A percentile compares a stretch with the other conserved stretches of the same genome.
Evolutionary conservation across 23 red algal genomes (phyloP).

Genomic region (Rhodosorus marinus): DNA sequence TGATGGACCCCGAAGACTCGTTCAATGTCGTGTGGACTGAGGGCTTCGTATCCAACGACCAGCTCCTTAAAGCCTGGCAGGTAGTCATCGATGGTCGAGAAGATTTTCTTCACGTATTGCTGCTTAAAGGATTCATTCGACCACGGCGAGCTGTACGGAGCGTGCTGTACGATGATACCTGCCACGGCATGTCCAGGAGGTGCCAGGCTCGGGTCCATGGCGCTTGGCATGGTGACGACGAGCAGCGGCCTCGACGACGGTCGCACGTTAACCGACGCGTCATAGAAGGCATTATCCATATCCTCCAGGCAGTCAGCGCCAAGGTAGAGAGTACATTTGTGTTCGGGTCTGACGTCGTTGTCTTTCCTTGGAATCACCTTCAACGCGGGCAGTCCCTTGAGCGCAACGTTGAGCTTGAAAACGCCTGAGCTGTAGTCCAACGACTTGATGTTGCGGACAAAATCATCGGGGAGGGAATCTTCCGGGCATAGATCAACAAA

Average conservation of each 20-base stretch:
- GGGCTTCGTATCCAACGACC: conserved; percentile 7
- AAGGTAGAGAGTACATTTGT: conserved; percentile 1
- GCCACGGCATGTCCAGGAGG: conserved; percentile 9
- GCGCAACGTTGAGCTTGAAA: conserved; percentile 12
- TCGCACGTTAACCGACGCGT: background rate
- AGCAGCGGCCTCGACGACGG: conserved; percentile 4
- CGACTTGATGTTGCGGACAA: background rate
- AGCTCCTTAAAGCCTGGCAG: conserved; percentile 5
- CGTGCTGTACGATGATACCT: conserved; percentile 10
- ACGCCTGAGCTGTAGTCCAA: conserved; percentile 5
- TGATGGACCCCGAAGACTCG: conserved; percentile 4
- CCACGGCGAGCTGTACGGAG: conserved; percentile 4
- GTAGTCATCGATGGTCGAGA: conserved; percentile 7
- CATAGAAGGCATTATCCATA: conserved; percentile 4
- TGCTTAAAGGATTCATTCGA: conserved; percentile 1
- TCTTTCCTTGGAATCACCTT: conserved; percentile 1
- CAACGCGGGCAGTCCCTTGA: conserved; percentile 6
- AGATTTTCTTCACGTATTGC: conserved; percentile 1
- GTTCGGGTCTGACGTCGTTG: conserved; percentile 7
- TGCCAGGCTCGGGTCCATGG: conserved; percentile 1
- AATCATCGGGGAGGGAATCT: background rate
- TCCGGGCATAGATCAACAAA: conserved; percentile 4
- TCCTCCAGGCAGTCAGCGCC: background rate
- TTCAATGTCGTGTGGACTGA: conserved; percentile 8
- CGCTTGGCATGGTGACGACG: conserved; percentile 7